phyloP scores from a whole-genome alignment of 2,329 filamentous ascomycete genomes.

The Lasiodiplodia citricola region DNA sequence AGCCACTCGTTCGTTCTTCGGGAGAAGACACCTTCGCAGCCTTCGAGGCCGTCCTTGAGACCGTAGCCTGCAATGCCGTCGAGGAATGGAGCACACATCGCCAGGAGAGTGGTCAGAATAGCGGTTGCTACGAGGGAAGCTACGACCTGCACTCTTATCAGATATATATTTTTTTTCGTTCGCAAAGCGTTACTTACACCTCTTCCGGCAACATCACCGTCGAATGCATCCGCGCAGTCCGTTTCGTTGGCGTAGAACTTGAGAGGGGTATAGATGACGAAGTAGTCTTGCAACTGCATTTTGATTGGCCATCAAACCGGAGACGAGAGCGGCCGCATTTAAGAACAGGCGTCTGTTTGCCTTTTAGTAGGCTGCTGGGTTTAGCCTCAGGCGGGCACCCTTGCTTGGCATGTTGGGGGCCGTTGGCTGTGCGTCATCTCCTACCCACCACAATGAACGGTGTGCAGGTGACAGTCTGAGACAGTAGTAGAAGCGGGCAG shows the following conservation, averaged over 20 bases:
- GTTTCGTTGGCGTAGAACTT: neutral
- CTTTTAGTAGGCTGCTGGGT: neutral
- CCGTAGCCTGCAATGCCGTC: slow-evolving; percentile 36
- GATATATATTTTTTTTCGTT: rapidly evolving
- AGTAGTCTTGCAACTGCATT: neutral
- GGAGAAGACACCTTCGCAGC: slow-evolving; percentile 3
- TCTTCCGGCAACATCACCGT: neutral
- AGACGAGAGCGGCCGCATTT: neutral
- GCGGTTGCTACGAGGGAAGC: slow-evolving; percentile 39
- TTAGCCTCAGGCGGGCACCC: neutral
- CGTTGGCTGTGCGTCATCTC: neutral
- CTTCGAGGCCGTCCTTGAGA: neutral
- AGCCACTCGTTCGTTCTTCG: slow-evolving; percentile 30
- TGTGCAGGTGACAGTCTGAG: neutral
- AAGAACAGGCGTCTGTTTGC: neutral
- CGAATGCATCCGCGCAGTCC: neutral
- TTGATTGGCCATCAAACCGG: neutral
- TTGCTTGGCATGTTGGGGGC: neutral
- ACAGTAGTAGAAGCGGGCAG: neutral
- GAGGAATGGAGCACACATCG: slow-evolving; percentile 41
- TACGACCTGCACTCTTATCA: slow-evolving; percentile 33
- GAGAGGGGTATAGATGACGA: neutral
- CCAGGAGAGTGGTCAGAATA: slow-evolving; percentile 36
- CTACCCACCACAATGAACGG: neutral
- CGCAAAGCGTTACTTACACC: neutral